These are phyloP conservation scores for Diplodia corticola DNA, from an alignment of 2,329 filamentous ascomycete genomes.

Conservation along the genomic window DNA sequence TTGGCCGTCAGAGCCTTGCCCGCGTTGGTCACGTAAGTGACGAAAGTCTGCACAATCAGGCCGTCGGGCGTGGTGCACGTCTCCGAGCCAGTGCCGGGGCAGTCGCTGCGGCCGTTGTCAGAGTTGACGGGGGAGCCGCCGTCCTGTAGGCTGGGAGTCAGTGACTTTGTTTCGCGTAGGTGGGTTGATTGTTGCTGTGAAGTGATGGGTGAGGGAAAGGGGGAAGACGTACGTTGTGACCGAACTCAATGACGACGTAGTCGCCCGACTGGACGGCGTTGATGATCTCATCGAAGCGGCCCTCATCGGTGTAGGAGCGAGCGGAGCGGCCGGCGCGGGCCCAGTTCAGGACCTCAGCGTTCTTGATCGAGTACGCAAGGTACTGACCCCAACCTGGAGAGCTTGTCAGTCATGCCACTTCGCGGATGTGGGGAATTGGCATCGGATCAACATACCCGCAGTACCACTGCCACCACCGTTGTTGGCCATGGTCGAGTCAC, in stretches of 20 bases:
- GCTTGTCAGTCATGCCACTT: not conserved
- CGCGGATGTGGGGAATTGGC: not conserved
- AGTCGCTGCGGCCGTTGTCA: conserved; percentile 63
- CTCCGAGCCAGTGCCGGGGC: conserved; percentile 53
- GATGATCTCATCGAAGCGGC: conserved; percentile 59
- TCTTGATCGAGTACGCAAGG: conserved; percentile 52
- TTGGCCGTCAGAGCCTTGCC: conserved; percentile 53
- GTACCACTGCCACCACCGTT: conserved; percentile 41
- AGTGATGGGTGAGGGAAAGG: conserved; percentile 40
- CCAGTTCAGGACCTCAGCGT: conserved; percentile 55
- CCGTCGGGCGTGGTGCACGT: conserved; percentile 54
- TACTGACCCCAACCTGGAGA: conserved; percentile 60
- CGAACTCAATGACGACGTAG: conserved; percentile 67
- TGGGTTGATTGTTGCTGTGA: not conserved
- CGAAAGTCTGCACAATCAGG: conserved; percentile 57
- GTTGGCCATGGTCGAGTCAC: conserved; percentile 61
- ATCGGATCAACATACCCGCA: conserved; percentile 24
- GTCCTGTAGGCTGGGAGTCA: conserved; percentile 22
- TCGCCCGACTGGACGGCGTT: conserved; percentile 56
- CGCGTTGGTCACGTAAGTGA: conserved; percentile 59
- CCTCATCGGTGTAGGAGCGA: conserved; percentile 64
- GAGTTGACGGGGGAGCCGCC: conserved; percentile 54
- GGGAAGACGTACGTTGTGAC: conserved; percentile 54
- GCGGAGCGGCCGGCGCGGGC: conserved; percentile 66
- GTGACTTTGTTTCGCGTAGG: conserved; percentile 21